Evolutionary conservation across 495 filamentous ascomycete species (phyloP), one percentile per base, ranked within the genome.

Genomic region (Halenospora varia): DNA sequence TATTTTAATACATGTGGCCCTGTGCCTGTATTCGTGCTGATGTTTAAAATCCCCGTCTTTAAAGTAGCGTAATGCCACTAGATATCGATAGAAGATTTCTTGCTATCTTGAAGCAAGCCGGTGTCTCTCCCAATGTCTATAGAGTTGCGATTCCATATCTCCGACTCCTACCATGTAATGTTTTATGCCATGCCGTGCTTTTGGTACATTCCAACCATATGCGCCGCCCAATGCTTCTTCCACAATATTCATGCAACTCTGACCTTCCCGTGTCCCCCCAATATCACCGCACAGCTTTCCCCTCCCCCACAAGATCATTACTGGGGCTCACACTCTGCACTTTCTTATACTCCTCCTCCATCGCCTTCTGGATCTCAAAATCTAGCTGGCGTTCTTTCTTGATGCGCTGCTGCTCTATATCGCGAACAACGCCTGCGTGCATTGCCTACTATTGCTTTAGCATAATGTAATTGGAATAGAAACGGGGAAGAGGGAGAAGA

Each of bases 401-500:
- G 49, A 97, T 66, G 26, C 87, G 83, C 66, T 96, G 92, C 69
- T 96, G 93, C 66, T 97, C 92, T 76, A 96, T 88, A 64, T 97
- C 95, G 44, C 92, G 88, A 63, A 97, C 76, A 8, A 99, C 94
- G 15, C 95, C 95, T 55, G 83, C 82, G 68, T 99, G 94, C 94
- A 99, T 99, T 42, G 90, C 88, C 93, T 96, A 67, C 23, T 24
- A 22, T 3, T 23, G 56, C 55, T 61, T 62, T 49, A 51, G 51
- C 59, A 49, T 48, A 22, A 13, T 3, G 29, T 51, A 23, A 41
- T 19, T n/a, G n/a, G n/a, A 24, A 55, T 45, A 42, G 10, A 59
- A n/a, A 22, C n/a, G 26, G 23, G 48, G 55, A 29, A 52, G 11
- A 42, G 26, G 19, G 46, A 55, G 25, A 42, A 66, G 58, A 57